A percentile compares a stretch with the other conserved stretches of the same genome.
Evolutionary conservation across 2,329 filamentous ascomycete species (phyloP).

Genomic region (Penicillium sp.): DNA sequence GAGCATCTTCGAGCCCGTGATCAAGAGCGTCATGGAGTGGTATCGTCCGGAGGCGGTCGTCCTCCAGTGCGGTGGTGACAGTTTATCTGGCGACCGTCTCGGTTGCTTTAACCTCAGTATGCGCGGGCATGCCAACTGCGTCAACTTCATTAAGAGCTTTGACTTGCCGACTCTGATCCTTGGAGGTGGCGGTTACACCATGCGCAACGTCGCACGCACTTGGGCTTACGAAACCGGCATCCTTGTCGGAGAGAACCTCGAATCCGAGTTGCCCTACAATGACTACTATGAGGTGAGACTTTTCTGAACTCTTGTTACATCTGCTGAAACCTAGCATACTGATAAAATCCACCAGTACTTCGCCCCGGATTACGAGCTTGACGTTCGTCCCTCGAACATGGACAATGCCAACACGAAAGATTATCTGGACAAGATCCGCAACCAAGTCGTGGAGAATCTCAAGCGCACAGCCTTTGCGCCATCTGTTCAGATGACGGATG

Average conservation of each 20-base stretch:
- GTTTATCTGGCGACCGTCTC: constrained; percentile 67
- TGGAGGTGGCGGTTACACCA: constrained; percentile 71
- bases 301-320: background rate
- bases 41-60: constrained; percentile 70
- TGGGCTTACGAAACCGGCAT: constrained; percentile 74
- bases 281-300: constrained; percentile 78
- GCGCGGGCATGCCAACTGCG: constrained; percentile 71
- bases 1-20: constrained; percentile 69
- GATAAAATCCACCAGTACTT: constrained; percentile 59
- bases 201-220: constrained; percentile 66
- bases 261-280: constrained; percentile 85
- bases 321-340: constrained; percentile 22
- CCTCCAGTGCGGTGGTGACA: constrained; percentile 70
- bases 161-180: constrained; percentile 67
- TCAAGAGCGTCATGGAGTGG: constrained; percentile 70
- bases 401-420: constrained; percentile 71
- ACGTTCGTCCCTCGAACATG: constrained; percentile 72
- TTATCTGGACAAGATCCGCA: constrained; percentile 69
- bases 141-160: constrained; percentile 70
- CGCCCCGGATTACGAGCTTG: constrained; percentile 69
- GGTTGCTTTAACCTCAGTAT: constrained; percentile 73
- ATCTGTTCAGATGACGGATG: constrained; percentile 67
- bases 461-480: constrained; percentile 65
- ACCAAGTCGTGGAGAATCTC: constrained; percentile 68
- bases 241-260: constrained; percentile 80